Evolutionary conservation across 495 filamentous ascomycete genomes (phyloP), one percentile per base, ranked within the genome.

Genomic region (Entonaema liquescens): DNA sequence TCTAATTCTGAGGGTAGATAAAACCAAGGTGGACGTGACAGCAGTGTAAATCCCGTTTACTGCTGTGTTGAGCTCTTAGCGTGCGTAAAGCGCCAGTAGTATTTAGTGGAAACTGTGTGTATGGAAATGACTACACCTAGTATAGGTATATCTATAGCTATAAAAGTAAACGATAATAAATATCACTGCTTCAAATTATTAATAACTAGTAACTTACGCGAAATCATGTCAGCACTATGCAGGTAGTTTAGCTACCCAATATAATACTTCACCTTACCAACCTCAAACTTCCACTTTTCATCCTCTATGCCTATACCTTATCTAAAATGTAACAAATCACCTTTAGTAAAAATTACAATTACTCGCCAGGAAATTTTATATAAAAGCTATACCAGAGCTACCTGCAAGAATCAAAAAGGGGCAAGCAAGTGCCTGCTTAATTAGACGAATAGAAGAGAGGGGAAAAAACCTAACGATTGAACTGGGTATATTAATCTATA

Each of bases 21-120:
- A 80, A 59, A 75, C 67, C 26, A 85, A 85, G 67, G 79, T 84
- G 42, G 71, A 83, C 3, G 74, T 73, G 17, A 67, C 75, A 28
- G 74, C 60, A 8, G 40, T 36, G 26, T 57, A 35, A 61, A 35
- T 15, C 31, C 11, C 6, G 29, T 7, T 31, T 31, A 7, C 29
- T 31, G 29, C 29, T 31, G 29, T 33, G 31, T 9, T 33, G n/a
- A n/a, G n/a, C n/a, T n/a, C n/a, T n/a, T n/a, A n/a, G n/a, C n/a
- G 31, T 33, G 31, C 31, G 31, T 33, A 33, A 33, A 9, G 31
- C 31, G 31, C 5, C 6, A 7, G 31, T 1, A 9, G 31, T 33
- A 33, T 2, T 33, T 33, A 9, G 31, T 6, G 31, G 31, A 33
- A 33, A 33, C 31, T 5, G 11, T 33, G 7, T 31, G 3, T 31